Evolutionary conservation across 305 asterid genomes (phyloP).

Genomic region (Ajuga reptans): DNA sequence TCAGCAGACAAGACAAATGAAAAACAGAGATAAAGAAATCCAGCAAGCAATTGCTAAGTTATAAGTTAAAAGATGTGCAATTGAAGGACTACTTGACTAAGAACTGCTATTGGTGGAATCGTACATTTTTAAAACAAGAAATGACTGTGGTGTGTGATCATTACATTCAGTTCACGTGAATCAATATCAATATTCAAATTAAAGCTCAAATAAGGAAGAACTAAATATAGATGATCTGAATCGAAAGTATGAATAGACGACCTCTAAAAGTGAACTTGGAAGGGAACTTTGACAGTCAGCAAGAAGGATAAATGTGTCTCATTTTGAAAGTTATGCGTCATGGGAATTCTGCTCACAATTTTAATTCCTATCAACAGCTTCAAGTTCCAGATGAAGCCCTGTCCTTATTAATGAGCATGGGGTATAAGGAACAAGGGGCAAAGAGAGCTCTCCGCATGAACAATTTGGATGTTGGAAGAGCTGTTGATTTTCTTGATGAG

Average conservation of each 20-base stretch:
- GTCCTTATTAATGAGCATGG: constrained; percentile 70
- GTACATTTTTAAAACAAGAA: background rate
- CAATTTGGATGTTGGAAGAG: constrained; percentile 65
- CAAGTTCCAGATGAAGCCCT: constrained; percentile 83
- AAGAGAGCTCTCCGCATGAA: constrained; percentile 87
- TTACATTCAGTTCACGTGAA: background rate
- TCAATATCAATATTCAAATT: background rate
- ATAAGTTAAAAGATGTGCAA: background rate
- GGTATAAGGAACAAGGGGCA: constrained; percentile 61
- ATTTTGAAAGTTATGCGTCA: background rate
- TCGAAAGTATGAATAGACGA: background rate
- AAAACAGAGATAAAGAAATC: too few relatives aligned
- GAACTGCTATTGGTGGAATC: too few relatives aligned
- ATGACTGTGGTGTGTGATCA: background rate
- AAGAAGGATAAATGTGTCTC: background rate
- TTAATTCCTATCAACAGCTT: constrained; percentile 44
- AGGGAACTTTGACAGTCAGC: background rate
- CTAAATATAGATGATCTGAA: background rate
- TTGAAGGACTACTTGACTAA: too few relatives aligned
- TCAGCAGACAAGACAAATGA: too few relatives aligned
- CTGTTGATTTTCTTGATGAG: constrained; percentile 76
- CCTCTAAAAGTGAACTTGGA: background rate
- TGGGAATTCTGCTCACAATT: constrained; percentile 1
- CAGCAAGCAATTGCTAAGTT: background rate
- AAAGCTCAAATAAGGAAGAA: background rate